phyloP scores from a whole-genome alignment of 192 early-diverging fungal species.

The Fimicolochytrium jonesii region DNA sequence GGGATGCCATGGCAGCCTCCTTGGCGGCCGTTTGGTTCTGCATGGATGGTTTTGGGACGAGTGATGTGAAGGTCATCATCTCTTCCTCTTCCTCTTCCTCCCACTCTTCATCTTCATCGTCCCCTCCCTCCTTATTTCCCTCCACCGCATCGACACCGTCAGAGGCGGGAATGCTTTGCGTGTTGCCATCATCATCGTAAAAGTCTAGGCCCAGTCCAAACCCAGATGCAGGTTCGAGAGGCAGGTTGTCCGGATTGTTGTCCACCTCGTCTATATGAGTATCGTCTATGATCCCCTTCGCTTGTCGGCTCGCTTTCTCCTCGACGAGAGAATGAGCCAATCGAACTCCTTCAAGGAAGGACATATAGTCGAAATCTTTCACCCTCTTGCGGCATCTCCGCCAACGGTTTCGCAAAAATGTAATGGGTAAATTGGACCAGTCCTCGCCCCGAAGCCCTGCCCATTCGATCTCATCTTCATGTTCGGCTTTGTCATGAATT shows the following conservation, averaged over 20 bases:
- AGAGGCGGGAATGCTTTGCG: background rate
- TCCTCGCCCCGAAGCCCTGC: background rate
- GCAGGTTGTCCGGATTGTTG: too few relatives aligned
- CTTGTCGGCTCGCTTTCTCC: background rate
- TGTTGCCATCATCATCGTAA: background rate
- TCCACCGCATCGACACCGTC: too few relatives aligned
- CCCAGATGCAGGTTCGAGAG: too few relatives aligned
- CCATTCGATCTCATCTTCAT: slow-evolving; percentile 5
- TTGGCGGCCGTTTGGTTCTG: too few relatives aligned
- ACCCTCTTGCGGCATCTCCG: slow-evolving; percentile 1
- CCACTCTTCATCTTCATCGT: background rate
- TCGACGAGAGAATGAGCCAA: background rate
- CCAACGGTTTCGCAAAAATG: background rate
- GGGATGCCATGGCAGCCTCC: too few relatives aligned
- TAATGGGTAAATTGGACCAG: background rate
- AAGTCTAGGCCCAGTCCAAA: background rate
- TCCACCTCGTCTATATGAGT: too few relatives aligned
- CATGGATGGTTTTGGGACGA: too few relatives aligned
- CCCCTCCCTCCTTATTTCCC: background rate
- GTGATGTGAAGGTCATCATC: background rate
- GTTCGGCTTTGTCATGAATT: background rate
- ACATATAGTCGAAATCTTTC: background rate
- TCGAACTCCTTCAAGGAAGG: background rate
- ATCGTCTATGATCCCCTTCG: background rate
- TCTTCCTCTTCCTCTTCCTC: background rate